These are phyloP conservation scores for Primulina huaijiensis DNA, from an alignment of 257 asterid genomes.

Conservation along the genomic window DNA sequence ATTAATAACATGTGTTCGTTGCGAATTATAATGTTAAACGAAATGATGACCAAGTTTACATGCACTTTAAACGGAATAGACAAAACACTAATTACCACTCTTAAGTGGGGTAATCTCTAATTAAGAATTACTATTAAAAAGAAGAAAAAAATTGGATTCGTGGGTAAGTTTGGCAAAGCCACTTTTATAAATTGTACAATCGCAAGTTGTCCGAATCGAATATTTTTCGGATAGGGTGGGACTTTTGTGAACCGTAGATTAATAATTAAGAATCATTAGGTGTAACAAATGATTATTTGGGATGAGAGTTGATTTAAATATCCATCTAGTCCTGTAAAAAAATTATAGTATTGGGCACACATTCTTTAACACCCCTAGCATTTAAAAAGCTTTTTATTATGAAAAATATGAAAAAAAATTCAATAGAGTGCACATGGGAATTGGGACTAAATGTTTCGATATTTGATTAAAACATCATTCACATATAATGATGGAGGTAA, in stretches of 20 bases:
- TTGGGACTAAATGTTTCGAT: too few species aligned
- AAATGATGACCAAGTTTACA: neutral
- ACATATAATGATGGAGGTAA: too few species aligned
- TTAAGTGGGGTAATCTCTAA: neutral
- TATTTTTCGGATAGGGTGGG: conserved; percentile 46
- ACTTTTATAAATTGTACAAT: conserved; percentile 23
- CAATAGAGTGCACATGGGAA: too few species aligned
- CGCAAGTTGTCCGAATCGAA: conserved; percentile 38
- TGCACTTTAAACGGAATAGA: too few species aligned
- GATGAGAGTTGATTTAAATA: too few species aligned
- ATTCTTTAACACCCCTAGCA: neutral
- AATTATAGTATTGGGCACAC: neutral
- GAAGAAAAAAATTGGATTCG: conserved; percentile 21
- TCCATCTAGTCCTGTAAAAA: neutral
- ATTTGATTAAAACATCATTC: too few species aligned
- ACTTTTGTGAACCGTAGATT: conserved; percentile 14
- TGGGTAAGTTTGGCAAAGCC: conserved; percentile 42
- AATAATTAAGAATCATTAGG: conserved; percentile 25
- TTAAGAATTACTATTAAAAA: neutral
- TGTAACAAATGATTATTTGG: conserved; percentile 1
- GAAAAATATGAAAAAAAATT: too few species aligned
- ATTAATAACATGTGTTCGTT: neutral
- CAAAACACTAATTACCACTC: neutral
- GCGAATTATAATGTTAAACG: neutral
- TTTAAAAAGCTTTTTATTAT: too few species aligned